phyloP scores from a whole-genome alignment of 2,329 filamentous ascomycete species.

The Calonectria honghensis region DNA sequence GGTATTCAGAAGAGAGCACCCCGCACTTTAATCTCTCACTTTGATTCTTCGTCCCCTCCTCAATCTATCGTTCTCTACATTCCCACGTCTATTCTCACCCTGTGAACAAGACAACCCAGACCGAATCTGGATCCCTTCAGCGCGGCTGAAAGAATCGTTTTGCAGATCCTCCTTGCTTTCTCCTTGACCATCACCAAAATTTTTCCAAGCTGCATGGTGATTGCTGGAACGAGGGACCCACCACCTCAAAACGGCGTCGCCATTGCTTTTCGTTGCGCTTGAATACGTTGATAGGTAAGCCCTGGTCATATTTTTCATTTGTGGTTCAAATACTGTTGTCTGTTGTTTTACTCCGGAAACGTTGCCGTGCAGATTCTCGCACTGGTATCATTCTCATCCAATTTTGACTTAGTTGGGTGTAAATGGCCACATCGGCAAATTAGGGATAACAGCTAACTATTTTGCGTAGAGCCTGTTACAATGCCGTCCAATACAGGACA shows the following conservation, averaged over 20 bases:
- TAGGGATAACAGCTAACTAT: conserved; percentile 17
- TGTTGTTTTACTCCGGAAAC: neutral
- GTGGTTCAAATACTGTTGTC: too few species aligned
- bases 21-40: neutral
- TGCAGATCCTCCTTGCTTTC: neutral
- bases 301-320: neutral
- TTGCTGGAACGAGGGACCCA: neutral
- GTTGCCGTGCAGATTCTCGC: neutral
- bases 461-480: neutral
- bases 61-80: neutral
- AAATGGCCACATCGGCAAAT: neutral
- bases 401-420: neutral
- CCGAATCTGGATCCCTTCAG: neutral
- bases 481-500: conserved; percentile 24
- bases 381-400: neutral
- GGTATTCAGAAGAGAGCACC: neutral
- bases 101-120: neutral
- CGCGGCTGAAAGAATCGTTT: neutral
- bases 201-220: neutral
- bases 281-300: neutral
- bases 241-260: too few species aligned
- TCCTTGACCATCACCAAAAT: neutral
- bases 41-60: neutral
- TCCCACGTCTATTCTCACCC: neutral
- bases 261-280: neutral